Conservation (phyloP, 2,329 filamentous ascomycete species). For the Orbilia javanica region DNA sequence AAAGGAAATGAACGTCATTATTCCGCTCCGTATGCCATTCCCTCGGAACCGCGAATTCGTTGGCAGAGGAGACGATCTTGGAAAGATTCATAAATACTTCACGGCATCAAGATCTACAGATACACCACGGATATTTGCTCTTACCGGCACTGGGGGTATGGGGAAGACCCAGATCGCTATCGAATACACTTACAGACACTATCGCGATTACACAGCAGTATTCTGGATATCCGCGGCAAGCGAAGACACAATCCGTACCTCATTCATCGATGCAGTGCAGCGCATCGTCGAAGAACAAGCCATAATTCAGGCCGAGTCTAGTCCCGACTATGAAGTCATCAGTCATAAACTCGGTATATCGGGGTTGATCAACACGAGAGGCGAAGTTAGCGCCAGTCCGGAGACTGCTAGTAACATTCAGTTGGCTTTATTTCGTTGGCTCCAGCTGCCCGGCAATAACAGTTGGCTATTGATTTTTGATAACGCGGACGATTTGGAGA, state of each 20-base stretch:
- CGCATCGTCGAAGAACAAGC: conserved; percentile 13
- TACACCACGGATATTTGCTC: too few relatives aligned
- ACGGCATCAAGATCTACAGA: too few relatives aligned
- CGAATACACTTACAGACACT: conserved; percentile 11
- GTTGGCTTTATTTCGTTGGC: background rate
- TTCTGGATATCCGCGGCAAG: conserved; percentile 61
- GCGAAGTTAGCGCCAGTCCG: background rate
- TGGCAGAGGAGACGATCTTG: too few relatives aligned
- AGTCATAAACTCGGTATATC: background rate
- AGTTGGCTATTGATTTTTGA: conserved; percentile 15
- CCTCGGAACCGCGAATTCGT: too few relatives aligned
- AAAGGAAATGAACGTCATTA: too few relatives aligned
- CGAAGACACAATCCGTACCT: conserved; percentile 3
- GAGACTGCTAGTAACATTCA: background rate
- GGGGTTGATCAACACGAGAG: background rate
- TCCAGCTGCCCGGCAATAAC: background rate
- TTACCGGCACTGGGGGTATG: too few relatives aligned
- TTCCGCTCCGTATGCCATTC: too few relatives aligned
- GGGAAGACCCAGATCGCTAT: conserved; percentile 2
- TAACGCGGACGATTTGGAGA: conserved; percentile 30
- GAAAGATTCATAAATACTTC: too few relatives aligned
- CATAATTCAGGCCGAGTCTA: background rate
- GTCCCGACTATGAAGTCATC: conserved; percentile 13
- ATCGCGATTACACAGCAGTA: conserved; percentile 59
- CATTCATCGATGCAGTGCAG: conserved; percentile 16